Percentiles rank a stretch among this genome's conserved stretches.
Conservation (phyloP, 306 rosid genomes). For the Castanea crenata region DNA sequence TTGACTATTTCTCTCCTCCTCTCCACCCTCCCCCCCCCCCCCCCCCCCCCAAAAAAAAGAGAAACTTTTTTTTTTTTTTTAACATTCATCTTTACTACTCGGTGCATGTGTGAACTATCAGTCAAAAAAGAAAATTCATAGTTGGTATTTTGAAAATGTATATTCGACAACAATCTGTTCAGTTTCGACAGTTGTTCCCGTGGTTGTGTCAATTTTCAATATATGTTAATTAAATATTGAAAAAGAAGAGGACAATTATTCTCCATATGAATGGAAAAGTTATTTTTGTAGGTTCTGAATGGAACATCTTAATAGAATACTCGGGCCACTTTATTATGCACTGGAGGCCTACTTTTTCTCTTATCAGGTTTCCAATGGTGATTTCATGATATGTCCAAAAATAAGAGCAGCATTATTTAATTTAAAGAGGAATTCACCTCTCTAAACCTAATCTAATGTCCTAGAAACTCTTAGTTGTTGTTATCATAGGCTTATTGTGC, state of each 20-base stretch:
- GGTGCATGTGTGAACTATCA: too few relatives aligned
- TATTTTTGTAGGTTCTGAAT: conserved; percentile 18
- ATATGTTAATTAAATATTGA: not conserved
- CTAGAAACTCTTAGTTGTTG: conserved; percentile 7
- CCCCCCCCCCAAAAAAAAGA: too few relatives aligned
- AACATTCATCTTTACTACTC: too few relatives aligned
- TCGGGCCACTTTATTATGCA: conserved; percentile 15
- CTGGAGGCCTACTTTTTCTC: conserved; percentile 15
- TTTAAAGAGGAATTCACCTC: conserved; percentile 10
- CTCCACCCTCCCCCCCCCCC: too few relatives aligned
- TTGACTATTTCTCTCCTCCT: not conserved
- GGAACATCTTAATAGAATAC: conserved; percentile 17
- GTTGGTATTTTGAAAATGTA: too few relatives aligned
- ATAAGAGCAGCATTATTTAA: conserved; percentile 14
- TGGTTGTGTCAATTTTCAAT: not conserved
- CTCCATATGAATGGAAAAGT: not conserved
- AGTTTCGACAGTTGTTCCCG: too few relatives aligned
- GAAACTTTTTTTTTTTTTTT: too few relatives aligned
- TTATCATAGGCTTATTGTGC: conserved; percentile 29
- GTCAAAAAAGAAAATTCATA: too few relatives aligned
- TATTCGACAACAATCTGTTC: too few relatives aligned
- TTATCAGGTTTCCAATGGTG: conserved; percentile 14
- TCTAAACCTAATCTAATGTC: conserved; percentile 4
- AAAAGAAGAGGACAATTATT: not conserved
- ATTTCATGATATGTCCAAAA: conserved; percentile 19